Conservation (phyloP, 371 early-diverging fungal genomes). For the Coemansia sp. region DNA sequence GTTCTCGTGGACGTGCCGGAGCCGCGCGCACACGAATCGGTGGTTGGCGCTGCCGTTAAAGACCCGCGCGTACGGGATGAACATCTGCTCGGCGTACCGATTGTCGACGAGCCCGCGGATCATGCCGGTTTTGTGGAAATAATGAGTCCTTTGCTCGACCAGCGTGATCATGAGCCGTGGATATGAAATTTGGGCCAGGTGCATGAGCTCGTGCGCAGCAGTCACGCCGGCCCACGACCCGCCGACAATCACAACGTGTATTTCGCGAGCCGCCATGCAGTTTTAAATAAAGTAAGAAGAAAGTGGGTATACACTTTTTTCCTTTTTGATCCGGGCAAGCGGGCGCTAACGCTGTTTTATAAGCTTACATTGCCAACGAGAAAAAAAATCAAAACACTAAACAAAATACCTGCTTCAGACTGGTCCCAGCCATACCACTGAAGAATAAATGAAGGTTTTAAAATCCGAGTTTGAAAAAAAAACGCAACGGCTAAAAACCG, state of each 20-base stretch:
- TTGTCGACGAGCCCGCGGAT: constrained; percentile 53
- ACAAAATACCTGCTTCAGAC: too few species aligned
- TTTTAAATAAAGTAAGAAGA: too few species aligned
- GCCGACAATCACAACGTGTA: constrained; percentile 53
- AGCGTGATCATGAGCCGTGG: constrained; percentile 51
- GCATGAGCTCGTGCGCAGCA: constrained; percentile 51
- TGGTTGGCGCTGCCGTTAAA: constrained; percentile 33
- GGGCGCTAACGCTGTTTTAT: too few species aligned
- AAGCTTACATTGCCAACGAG: too few species aligned
- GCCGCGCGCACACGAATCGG: constrained; percentile 51
- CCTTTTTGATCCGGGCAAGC: too few species aligned
- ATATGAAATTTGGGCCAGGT: constrained; percentile 37
- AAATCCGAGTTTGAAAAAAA: too few species aligned
- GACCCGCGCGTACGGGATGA: constrained; percentile 51
- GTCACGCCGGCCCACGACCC: constrained; percentile 56
- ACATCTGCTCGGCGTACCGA: constrained; percentile 50
- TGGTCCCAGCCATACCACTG: too few species aligned
- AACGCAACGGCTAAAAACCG: too few species aligned
- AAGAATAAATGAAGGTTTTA: too few species aligned
- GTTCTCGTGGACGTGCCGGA: constrained; percentile 38
- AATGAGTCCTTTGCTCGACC: constrained; percentile 55
- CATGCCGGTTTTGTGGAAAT: constrained; percentile 48
- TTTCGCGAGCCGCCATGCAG: constrained; percentile 32
- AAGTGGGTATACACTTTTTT: too few species aligned
- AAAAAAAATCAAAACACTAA: too few species aligned